phyloP scores from a whole-genome alignment of 164 flowering plant genomes.

The Umbellularia californica region DNA sequence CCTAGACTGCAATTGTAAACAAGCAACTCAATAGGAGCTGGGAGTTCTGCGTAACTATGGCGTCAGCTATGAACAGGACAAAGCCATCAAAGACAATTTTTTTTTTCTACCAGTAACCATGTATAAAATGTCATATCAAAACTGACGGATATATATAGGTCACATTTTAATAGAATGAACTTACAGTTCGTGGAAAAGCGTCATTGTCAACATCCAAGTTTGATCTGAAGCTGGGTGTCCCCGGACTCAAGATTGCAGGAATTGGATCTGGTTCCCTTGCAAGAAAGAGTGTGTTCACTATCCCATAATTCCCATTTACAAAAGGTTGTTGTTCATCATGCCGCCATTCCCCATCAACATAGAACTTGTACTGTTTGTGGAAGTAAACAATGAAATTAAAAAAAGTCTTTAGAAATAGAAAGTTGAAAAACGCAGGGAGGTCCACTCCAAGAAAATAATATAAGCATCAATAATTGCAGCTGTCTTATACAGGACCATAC shows the following conservation, averaged over 20 bases:
- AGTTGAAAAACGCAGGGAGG: not conserved
- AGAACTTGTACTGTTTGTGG: constrained; percentile 72
- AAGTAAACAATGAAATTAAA: not conserved
- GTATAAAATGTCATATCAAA: no score
- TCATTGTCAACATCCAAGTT: constrained; percentile 87
- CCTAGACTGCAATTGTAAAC: not conserved
- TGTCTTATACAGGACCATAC: not conserved
- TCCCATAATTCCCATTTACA: constrained; percentile 56
- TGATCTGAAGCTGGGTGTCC: constrained; percentile 39
- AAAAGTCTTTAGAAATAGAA: no score
- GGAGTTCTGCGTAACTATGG: no score
- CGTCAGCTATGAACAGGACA: no score
- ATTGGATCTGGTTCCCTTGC: constrained; percentile 42
- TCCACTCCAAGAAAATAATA: not conserved
- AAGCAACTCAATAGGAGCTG: not conserved
- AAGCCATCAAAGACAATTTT: no score
- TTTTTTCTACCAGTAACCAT: no score
- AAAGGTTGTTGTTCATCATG: constrained; percentile 70
- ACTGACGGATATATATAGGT: not conserved
- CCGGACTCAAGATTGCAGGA: constrained; percentile 30
- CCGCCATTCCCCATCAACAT: constrained; percentile 92
- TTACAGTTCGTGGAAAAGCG: constrained; percentile 59
- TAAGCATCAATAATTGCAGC: not conserved
- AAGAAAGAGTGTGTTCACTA: constrained; percentile 64
- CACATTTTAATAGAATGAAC: constrained; percentile 11